phyloP scores from a whole-genome alignment of 306 rosid genomes.

The Cajanus cajan region DNA sequence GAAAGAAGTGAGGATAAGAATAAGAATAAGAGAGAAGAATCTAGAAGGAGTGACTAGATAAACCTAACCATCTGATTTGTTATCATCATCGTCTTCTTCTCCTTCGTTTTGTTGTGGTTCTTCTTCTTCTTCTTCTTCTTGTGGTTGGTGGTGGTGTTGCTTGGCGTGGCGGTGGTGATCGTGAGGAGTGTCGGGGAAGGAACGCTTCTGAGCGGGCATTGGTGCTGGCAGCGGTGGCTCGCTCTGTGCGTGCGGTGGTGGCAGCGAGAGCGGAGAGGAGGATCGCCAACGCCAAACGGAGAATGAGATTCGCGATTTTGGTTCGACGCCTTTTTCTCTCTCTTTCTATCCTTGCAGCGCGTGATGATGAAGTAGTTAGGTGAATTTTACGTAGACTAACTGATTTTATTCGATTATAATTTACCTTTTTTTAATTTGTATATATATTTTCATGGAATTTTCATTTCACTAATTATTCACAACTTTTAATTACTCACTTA shows the following conservation, averaged over 20 bases:
- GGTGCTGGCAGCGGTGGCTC: constrained; percentile 26
- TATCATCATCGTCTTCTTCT: not conserved
- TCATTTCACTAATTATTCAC: no score
- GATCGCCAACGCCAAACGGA: not conserved
- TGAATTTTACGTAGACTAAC: not conserved
- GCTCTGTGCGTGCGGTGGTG: not conserved
- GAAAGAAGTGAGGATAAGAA: constrained; percentile 31
- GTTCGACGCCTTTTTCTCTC: not conserved
- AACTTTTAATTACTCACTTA: no score
- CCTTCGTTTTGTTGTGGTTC: not conserved
- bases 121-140: not conserved
- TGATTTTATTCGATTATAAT: not conserved
- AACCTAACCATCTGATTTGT: constrained; percentile 44
- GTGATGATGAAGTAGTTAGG: not conserved
- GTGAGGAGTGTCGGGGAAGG: constrained; percentile 37
- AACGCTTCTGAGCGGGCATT: constrained; percentile 98
- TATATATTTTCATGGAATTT: no score
- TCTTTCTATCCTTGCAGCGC: not conserved
- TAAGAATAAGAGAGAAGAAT: not conserved
- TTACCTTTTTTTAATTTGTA: no score
- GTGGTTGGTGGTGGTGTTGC: constrained; percentile 40
- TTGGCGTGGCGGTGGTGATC: constrained; percentile 49
- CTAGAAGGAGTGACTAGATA: not conserved
- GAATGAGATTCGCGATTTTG: constrained; percentile 1
- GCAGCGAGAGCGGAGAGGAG: not conserved